Conservation (phyloP, 75 land plant genomes). For the Selaginella moellendorffii region DNA sequence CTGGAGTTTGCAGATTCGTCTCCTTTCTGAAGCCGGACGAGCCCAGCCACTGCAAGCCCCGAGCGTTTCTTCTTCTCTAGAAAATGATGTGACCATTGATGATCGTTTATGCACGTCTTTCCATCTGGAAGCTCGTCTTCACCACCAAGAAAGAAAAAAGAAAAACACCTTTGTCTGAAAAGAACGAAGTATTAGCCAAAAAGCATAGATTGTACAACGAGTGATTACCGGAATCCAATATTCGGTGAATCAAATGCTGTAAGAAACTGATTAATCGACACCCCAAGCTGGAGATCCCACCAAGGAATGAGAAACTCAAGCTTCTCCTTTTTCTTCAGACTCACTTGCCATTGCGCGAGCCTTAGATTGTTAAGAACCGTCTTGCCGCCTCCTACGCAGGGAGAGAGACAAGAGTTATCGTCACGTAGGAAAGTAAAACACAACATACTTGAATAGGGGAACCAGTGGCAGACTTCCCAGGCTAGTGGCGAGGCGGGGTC, state of each 20-base stretch:
- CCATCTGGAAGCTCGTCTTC: constrained; percentile 46
- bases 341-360: constrained; percentile 71
- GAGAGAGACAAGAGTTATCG: background rate
- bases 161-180: constrained; percentile 77
- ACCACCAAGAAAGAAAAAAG: constrained; percentile 55
- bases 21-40: constrained; percentile 42
- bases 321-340: constrained; percentile 46
- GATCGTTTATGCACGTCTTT: constrained; percentile 44
- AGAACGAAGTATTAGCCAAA: background rate
- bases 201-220: background rate
- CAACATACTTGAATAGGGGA: constrained; percentile 70
- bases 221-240: constrained; percentile 68
- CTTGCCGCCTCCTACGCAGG: constrained; percentile 67
- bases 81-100: constrained; percentile 70
- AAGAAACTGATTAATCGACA: constrained; percentile 86
- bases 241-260: constrained; percentile 68
- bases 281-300: constrained; percentile 95
- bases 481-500: constrained; percentile 86
- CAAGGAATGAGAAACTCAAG: constrained; percentile 82
- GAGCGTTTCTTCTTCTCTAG: constrained; percentile 27
- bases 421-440: background rate
- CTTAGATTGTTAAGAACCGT: constrained; percentile 69
- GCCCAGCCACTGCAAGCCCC: constrained; percentile 88
- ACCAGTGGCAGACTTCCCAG: constrained; percentile 99
- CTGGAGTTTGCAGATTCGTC: too few relatives aligned